Conservation (phyloP, 306 rosid species). For the cucumber (Cucumis sativus) region Cucumber_9930_V3 NC_026657.2:36210001-36210500, state of each 20-base stretch:
- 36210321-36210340: constrained; percentile 70
- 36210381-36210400: not conserved
- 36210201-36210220: constrained; percentile 6
- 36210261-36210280: constrained; percentile 67
- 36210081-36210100: constrained; percentile 80
- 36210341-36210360: constrained; percentile 10
- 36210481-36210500: not conserved
- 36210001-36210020: constrained; percentile 71
- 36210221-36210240: constrained; percentile 50
- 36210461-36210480: not conserved
- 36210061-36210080: constrained; percentile 80
- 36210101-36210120: constrained; percentile 88
- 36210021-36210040: constrained; percentile 64
- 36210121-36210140: constrained; percentile 43
- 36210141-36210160: constrained; percentile 37
- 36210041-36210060: constrained; percentile 87
- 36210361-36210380: constrained; percentile 7
- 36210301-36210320: constrained; percentile 75
- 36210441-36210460: not conserved
- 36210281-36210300: constrained; percentile 64
- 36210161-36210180: constrained; percentile 14
- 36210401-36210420: not conserved
- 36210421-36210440: not conserved
- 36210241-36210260: constrained; percentile 57
- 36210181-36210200: constrained; percentile 7